Evolutionary conservation across 2,329 filamentous ascomycete genomes (phyloP).

Genomic region (Aspergillus fischeri): DNA sequence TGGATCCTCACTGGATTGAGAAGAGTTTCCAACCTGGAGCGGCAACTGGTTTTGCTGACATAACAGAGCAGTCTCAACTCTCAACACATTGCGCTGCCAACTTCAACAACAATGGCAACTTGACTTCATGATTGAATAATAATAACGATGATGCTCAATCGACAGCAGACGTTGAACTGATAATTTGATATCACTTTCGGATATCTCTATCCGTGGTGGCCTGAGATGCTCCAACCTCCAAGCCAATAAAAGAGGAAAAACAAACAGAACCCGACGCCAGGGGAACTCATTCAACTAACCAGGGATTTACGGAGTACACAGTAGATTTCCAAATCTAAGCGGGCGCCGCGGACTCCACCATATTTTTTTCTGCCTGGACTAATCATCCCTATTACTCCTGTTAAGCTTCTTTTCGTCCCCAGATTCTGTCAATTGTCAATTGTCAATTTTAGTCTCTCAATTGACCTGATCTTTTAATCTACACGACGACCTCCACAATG

Average conservation of each 20-base stretch:
- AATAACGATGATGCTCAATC: neutral
- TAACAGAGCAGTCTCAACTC: neutral
- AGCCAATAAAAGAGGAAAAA: neutral
- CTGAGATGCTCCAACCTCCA: neutral
- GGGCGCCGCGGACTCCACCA: neutral
- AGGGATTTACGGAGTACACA: neutral
- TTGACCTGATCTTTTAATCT: conserved; percentile 1
- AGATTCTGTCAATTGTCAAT: neutral
- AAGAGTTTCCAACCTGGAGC: neutral
- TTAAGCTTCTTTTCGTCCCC: conserved; percentile 3
- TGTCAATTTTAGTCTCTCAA: conserved; percentile 3
- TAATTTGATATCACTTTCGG: neutral
- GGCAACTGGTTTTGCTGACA: neutral
- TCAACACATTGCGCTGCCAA: neutral
- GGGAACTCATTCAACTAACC: neutral
- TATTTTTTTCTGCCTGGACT: conserved; percentile 2
- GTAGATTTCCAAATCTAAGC: neutral
- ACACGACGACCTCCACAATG: conserved; percentile 11
- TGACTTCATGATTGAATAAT: neutral
- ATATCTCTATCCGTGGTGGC: neutral
- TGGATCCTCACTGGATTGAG: neutral
- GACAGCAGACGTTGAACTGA: neutral
- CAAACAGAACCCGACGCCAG: neutral
- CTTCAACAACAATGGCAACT: neutral
- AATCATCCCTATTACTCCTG: neutral